Evolutionary conservation across 495 filamentous ascomycete genomes (phyloP), one percentile per base, ranked within the genome.

Genomic region (Aspergillus campestris): DNA sequence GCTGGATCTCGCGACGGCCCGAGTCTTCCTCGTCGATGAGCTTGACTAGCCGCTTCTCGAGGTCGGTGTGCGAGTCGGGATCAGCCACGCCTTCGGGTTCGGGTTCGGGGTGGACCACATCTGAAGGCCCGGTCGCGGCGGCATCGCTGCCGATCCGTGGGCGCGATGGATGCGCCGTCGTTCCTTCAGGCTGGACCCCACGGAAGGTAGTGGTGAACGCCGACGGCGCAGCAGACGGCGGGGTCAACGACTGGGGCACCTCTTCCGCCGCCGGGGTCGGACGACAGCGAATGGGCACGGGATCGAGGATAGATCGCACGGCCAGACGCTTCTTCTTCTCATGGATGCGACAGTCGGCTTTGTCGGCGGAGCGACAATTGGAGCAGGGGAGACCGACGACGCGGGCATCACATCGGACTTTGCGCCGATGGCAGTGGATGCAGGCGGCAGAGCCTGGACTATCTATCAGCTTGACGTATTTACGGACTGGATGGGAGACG

Each of bases 391-490:
- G 48, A 34, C 70, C 70, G 38, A 73, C 68, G 10, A 62, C 29
- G 40, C 68, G 67, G 34, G 70, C 67, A 57, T 73, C 70, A 42
- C 70, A 73, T 52, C 67, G 68, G 40, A 73, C 68, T 54, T 73
- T 73, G 47, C 70, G 68, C 42, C 70, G 66, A 55, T 73, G 70
- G 38, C 70, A 73, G 48, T 73, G 70, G 30, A 71, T 53, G 39
- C 70, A 73, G 37, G 70, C 70, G 6, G 67, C 67, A 7, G 65
- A 62, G 47, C 65, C 67, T 71, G 13, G 9, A 11, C 3, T 10
- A 7, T 12, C 3, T 12, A 27, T 28, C 2, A 10, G 5, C 12
- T 7, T 14, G 18, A 11, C n/a, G 15, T 14, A 14, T 8, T 9
- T 33, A 14, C 15, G 11, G 35, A 30, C 39, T 32, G 7, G 27